Percentiles rank a stretch among this genome's conserved stretches.
These are phyloP conservation scores for Mycena galopus DNA, from an alignment of 768 basidiomycete species.

Conservation along the genomic window DNA sequence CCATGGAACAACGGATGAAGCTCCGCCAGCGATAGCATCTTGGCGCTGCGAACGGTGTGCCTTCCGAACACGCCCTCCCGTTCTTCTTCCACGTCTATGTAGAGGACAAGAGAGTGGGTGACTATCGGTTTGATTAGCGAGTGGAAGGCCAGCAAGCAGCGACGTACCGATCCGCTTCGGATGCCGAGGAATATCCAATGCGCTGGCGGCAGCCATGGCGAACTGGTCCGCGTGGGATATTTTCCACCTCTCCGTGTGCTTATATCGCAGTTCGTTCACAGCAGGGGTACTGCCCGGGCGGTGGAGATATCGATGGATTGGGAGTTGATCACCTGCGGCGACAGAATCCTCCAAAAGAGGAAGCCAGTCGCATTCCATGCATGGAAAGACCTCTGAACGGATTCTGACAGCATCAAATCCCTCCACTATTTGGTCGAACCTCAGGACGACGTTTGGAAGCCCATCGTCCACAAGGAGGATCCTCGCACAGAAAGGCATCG, in stretches of 20 bases:
- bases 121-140: conserved; percentile 17
- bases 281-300: not conserved
- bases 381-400: conserved; percentile 13
- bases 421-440: conserved; percentile 5
- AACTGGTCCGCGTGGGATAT: not conserved
- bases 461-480: conserved; percentile 15
- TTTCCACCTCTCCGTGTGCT: conserved; percentile 7
- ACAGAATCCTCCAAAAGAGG: conserved; percentile 21
- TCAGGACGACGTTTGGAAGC: not conserved
- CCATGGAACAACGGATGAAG: conserved; percentile 19
- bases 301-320: not conserved
- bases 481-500: conserved; percentile 16
- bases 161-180: conserved; percentile 14
- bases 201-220: conserved; percentile 18
- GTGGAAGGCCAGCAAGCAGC: conserved; percentile 1
- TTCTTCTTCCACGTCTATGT: conserved; percentile 18
- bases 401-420: not conserved
- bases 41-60: conserved; percentile 9
- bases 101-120: conserved; percentile 8
- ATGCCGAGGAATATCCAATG: conserved; percentile 17
- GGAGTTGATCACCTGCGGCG: conserved; percentile 1
- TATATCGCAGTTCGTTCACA: conserved; percentile 6
- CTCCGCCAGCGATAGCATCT: conserved; percentile 5
- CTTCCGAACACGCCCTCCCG: conserved; percentile 15
- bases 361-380: conserved; percentile 22